Base-by-base conservation (phyloP, 441 rosid genomes). In the Mallotus japonicus region DNA sequence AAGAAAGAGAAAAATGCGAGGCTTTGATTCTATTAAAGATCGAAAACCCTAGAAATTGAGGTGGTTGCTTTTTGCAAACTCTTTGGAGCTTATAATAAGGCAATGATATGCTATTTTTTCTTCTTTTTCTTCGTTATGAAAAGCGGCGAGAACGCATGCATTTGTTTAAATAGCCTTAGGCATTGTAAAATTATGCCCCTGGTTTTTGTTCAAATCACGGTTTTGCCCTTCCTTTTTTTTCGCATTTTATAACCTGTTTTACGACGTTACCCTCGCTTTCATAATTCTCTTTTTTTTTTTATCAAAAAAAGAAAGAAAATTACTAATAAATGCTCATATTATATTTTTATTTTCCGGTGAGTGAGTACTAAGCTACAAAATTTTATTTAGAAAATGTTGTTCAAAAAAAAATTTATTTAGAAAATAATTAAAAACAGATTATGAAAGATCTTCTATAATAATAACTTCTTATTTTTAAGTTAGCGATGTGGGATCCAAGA, bases 31-130 rank as follows among this genome's bases (percentile, higher is more conserved):
- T 6, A 42, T 44, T 44, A 44, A 20, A 65, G 17, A 65, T n/a
- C n/a, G 32, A 28, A 65, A 28, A 22, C 66, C 65, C 73, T 24
- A 70, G 64, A 49, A 60, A 47, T 51, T 7, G 5, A 57, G 49
- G 9, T 44, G 2, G 12, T 10, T 10, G 49, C 46, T 10, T 20
- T 10, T 8, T 12, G n/a, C 14, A 2, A 59, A 62, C 10, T 2
- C 3, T 37, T 4, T 37, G 40, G 40, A 37, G 6, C 40, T 37
- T 37, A 37, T 37, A 37, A 37, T 37, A 37, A 4, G 40, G 40
- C 8, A 19, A 64, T 12, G 58, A 7, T 14, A 6, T 6, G 32
- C 32, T 28, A 28, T 28, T 15, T 12, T 5, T 32, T 34, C 44
- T 60, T 47, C n/a, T 32, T 15, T 34, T 0, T 34, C 44, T 60